Percentiles rank a stretch among this genome's conserved stretches.
These are phyloP conservation scores for Hymenoscyphus linearis DNA, from an alignment of 2,329 filamentous ascomycete genomes.

Conservation along the genomic window DNA sequence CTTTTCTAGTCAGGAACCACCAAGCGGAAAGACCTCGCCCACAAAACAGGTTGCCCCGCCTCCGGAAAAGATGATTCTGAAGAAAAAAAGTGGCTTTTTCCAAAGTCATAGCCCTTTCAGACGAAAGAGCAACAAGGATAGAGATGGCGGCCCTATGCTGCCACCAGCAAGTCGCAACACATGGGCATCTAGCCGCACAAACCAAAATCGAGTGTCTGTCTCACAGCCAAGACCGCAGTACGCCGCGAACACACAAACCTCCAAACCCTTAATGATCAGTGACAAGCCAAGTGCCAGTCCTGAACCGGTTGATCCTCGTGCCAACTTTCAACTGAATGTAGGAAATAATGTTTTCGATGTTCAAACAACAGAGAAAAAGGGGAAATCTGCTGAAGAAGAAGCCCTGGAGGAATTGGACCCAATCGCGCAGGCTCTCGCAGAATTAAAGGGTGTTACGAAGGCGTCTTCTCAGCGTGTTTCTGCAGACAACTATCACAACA, in stretches of 20 bases:
- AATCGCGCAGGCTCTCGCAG: constrained; percentile 85
- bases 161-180: constrained; percentile 49
- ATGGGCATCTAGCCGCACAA: constrained; percentile 41
- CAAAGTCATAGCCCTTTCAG: constrained; percentile 89
- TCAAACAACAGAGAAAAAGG: constrained; percentile 65
- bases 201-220: constrained; percentile 20
- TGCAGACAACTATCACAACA: constrained; percentile 93
- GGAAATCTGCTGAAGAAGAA: constrained; percentile 35
- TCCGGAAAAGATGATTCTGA: constrained; percentile 60
- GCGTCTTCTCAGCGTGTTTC: constrained; percentile 78
- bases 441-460: constrained; percentile 83
- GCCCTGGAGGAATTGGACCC: constrained; percentile 68
- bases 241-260: constrained; percentile 29
- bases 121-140: constrained; percentile 79
- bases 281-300: constrained; percentile 59
- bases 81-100: constrained; percentile 80
- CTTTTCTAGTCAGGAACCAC: constrained; percentile 77
- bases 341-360: constrained; percentile 96
- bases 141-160: constrained; percentile 43
- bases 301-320: constrained; percentile 84
- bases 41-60: constrained; percentile 53
- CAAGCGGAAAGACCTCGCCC: constrained; percentile 69
- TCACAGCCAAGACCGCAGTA: constrained; percentile 38
- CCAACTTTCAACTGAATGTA: constrained; percentile 87
- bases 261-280: constrained; percentile 29